Conservation (phyloP, 805 yeast genomes). For the Dipodascopsis uninucleata region DNA sequence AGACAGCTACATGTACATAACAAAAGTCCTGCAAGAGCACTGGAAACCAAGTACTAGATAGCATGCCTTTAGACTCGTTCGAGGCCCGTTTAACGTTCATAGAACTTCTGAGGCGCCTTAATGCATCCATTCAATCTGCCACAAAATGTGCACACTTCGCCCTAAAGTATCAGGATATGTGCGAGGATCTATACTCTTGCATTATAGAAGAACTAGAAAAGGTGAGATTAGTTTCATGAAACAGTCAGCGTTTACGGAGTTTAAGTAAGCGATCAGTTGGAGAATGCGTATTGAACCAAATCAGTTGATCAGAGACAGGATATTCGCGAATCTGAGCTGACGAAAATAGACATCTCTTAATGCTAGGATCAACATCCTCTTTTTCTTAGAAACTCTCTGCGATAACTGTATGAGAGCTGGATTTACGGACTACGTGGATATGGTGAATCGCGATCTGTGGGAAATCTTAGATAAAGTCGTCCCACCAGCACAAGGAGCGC, state of each 20-base stretch:
- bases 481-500: constrained; percentile 31
- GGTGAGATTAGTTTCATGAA: constrained; percentile 19
- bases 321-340: not conserved
- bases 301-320: not conserved
- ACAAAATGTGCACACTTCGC: constrained; percentile 54
- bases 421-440: constrained; percentile 32
- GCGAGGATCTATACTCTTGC: constrained; percentile 66
- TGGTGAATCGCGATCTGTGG: constrained; percentile 34
- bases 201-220: constrained; percentile 55
- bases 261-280: no score
- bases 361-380: constrained; percentile 61
- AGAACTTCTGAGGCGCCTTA: constrained; percentile 59
- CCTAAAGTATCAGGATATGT: constrained; percentile 49
- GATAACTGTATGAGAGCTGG: constrained; percentile 34
- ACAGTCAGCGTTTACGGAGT: no score
- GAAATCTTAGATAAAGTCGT: constrained; percentile 34
- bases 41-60: no score
- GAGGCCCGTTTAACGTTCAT: constrained; percentile 77
- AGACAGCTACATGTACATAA: no score
- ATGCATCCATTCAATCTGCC: constrained; percentile 52
- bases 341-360: constrained; percentile 48
- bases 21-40: no score
- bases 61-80: constrained; percentile 66
- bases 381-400: constrained; percentile 61
- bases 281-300: no score